A percentile compares a stretch with the other conserved stretches of the same genome.
Evolutionary conservation across 768 basidiomycete species (phyloP).

Genomic region (Tylopilus vinaceipallidus): DNA sequence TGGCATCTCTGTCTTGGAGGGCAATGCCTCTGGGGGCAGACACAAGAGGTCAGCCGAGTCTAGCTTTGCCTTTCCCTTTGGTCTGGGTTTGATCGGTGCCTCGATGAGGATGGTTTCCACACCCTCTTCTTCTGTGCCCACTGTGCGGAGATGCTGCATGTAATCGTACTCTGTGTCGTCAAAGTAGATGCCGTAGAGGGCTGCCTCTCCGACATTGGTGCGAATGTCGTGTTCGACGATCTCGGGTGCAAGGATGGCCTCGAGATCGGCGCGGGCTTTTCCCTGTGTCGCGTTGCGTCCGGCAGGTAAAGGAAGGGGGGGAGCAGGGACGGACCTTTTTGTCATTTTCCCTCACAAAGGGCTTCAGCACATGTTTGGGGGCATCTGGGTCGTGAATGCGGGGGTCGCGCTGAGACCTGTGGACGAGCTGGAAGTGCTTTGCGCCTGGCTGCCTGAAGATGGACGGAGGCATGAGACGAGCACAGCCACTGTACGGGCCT

Average conservation of each 20-base stretch:
- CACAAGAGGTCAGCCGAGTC: slow-evolving; percentile 38
- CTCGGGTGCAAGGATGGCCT: slow-evolving; percentile 49
- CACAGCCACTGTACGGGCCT: slow-evolving; percentile 1
- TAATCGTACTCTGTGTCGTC: slow-evolving; percentile 98
- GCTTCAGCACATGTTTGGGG: slow-evolving; percentile 84
- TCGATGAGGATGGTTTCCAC: slow-evolving; percentile 81
- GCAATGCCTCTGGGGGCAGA: slow-evolving; percentile 67
- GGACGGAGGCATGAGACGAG: slow-evolving; percentile 58
- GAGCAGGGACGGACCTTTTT: slow-evolving; percentile 49
- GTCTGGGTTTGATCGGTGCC: slow-evolving; percentile 47
- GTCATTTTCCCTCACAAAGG: slow-evolving; percentile 68
- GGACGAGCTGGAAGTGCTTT: slow-evolving; percentile 95
- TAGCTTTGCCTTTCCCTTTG: slow-evolving; percentile 36
- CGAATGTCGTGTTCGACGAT: slow-evolving; percentile 47
- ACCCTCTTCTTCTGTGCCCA: slow-evolving; percentile 76
- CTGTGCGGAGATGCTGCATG: slow-evolving; percentile 89
- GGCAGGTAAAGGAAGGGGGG: neutral
- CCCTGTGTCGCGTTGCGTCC: slow-evolving; percentile 46
- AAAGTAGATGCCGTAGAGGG: slow-evolving; percentile 86
- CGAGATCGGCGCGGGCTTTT: slow-evolving; percentile 80
- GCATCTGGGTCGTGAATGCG: slow-evolving; percentile 92
- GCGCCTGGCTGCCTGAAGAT: slow-evolving; percentile 88
- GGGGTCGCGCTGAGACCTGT: slow-evolving; percentile 94
- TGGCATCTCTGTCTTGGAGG: slow-evolving; percentile 73
- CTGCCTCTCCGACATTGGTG: slow-evolving; percentile 79